Base-by-base conservation (phyloP, 2,329 filamentous ascomycete species). In the Aspergillus aculeatinus region DNA sequence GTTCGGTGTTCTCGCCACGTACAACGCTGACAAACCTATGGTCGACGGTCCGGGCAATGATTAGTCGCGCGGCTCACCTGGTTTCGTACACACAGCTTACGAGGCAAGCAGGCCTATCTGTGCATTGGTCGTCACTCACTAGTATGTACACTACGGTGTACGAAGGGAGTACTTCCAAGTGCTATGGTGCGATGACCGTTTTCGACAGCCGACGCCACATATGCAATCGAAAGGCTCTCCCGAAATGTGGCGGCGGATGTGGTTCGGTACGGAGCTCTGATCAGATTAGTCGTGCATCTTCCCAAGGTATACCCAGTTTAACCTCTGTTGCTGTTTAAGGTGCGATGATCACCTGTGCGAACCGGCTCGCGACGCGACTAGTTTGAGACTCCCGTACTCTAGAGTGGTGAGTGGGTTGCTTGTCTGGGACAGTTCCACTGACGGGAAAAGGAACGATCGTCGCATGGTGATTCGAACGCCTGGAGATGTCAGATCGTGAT, bases 381-480 rank as follows among this genome's bases (percentile, higher is more conserved):
- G n/a, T 16, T 44, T 44, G 16, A 44, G 39, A 44, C 16, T 44
- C 2, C 33, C 33, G 23, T 33, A 39, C 35, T 47, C 42, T 16
- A 33, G 23, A 21, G 39, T 44, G 33, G 42, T 44, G 23, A 35
- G 53, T 33, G 23, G 2, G 19, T 23, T 29, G 11, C 27, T 31
- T 42, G 52, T 11, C 39, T 47, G 16, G 39, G 14, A 23, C 19
- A 21, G 25, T 29, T 54, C 16, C 19, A 19, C 19, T 16, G 44
- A 47, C 53, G 53, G 25, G 44, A 55, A 48, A 33, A 33, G 53
- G 9, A 55, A 31, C 21, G 53, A 55, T 55, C 53, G 42, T 33
- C 53, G 19, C 16, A 16, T 31, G 9, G n/a, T 44, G 42, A 12
- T n/a, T 55, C 27, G 33, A 48, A 16, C 39, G 12, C 16, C 21